These are phyloP conservation scores for Tremellales sp. DNA, from an alignment of 1,284 basidiomycete genomes.

Conservation along the genomic window DNA sequence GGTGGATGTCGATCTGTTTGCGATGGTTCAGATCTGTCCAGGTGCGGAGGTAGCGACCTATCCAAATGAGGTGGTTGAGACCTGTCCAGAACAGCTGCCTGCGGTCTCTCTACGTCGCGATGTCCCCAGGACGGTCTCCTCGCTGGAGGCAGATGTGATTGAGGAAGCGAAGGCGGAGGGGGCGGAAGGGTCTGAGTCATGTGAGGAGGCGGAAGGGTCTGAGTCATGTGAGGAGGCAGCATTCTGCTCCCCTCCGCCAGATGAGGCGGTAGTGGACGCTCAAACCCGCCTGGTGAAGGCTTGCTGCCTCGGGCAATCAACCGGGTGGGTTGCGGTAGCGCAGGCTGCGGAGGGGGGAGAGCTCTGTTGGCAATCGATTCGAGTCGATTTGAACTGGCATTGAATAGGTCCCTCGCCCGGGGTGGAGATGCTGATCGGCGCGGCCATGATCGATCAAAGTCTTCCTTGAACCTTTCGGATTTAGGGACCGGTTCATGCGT, in stretches of 20 bases:
- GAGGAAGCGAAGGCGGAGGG: conserved; percentile 4
- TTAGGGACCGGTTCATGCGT: conserved; percentile 37
- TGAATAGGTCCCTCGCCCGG: conserved; percentile 66
- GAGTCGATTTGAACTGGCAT: conserved; percentile 77
- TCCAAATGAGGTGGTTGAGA: too few species aligned
- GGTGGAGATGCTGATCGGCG: conserved; percentile 42
- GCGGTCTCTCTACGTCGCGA: too few species aligned
- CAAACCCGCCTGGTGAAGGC: conserved; percentile 8
- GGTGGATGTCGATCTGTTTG: conserved; percentile 54
- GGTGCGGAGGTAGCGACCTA: too few species aligned
- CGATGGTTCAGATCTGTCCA: too few species aligned
- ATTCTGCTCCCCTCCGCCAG: conserved; percentile 19
- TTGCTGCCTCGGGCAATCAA: conserved; percentile 39
- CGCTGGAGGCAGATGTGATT: conserved; percentile 6
- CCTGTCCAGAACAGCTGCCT: too few species aligned
- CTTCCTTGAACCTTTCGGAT: conserved; percentile 56
- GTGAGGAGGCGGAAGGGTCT: conserved; percentile 9
- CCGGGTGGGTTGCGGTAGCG: conserved; percentile 38
- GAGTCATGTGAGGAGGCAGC: conserved; percentile 38
- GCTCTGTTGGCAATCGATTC: conserved; percentile 53
- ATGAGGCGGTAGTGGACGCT: conserved; percentile 23
- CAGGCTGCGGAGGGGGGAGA: conserved; percentile 24
- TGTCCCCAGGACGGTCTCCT: conserved; percentile 21
- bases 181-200: conserved; percentile 15
- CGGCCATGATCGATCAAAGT: conserved; percentile 91